Evolutionary conservation across 2,329 filamentous ascomycete genomes (phyloP), one percentile per base, ranked within the genome.

Genomic region (Elsinoe necatrix): DNA sequence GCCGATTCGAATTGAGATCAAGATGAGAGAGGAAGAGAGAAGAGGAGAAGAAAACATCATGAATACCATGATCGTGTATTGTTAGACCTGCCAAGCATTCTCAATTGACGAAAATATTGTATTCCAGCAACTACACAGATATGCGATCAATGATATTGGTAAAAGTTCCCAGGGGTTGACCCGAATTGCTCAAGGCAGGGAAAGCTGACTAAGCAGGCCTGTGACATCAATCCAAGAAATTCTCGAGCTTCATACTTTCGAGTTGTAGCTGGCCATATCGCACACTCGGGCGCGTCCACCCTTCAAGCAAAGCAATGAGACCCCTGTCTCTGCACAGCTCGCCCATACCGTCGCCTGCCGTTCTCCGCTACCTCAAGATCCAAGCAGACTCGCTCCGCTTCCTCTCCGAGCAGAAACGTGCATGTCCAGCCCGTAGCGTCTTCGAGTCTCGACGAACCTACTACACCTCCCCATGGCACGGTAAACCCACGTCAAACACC

Each of bases 321-420:
- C 37, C 54, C 25, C 11, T 48, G 54, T 56, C 54, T 56, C 54
- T 56, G 18, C 16, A 20, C 16, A 34, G 39, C 27, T 47, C 42
- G 42, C 54, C 39, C n/a, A 14, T 59, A 23, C 59, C 59, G 3
- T 61, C 59, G 20, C 55, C 55, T 21, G 57, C 59, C 35, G 57
- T 61, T 2, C 29, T 61, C 35, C 55, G 54, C n/a, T 61, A 58
- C 14, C 48, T 61, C 7, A 59, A 55, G 31, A 59, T 59, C 39
- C 57, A 61, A 35, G 54, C 57, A 18, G 59, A 61, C 12, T 57
- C 54, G 18, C 16, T 61, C 6, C 37, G 54, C 14, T 58, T 58
- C 27, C 41, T 57, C 25, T 21, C 50, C 42, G 16, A 45, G 23
- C 8, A 43, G 48, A 27, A 51, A 51, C 29, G 48, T 45, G 23